These are phyloP conservation scores for Trichosporon asahii DNA, from an alignment of 1,284 basidiomycete species.

Conservation along the genomic window DNA sequence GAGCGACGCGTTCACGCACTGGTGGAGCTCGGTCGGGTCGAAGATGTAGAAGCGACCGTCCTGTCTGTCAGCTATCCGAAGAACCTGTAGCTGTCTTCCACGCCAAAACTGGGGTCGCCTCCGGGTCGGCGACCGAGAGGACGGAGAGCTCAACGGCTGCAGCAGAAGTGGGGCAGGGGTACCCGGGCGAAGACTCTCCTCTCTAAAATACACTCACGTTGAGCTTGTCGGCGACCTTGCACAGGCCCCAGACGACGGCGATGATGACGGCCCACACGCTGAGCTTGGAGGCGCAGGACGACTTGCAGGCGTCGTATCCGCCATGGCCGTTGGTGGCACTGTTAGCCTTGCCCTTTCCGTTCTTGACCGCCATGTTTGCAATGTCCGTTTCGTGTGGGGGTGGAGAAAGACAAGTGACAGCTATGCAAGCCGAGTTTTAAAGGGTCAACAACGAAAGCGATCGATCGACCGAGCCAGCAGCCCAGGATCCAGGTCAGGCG, in stretches of 20 bases:
- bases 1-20: constrained; percentile 68
- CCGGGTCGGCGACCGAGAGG: too few relatives aligned
- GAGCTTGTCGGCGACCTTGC: constrained; percentile 32
- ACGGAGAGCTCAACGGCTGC: too few relatives aligned
- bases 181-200: not conserved
- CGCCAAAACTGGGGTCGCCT: too few relatives aligned
- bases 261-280: constrained; percentile 25
- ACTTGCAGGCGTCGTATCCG: not conserved
- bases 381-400: not conserved
- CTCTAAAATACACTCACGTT: constrained; percentile 29
- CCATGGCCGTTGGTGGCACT: not conserved
- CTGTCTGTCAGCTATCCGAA: constrained; percentile 33
- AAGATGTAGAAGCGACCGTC: constrained; percentile 65
- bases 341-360: not conserved
- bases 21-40: constrained; percentile 63
- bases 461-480: not conserved
- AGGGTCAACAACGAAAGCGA: not conserved
- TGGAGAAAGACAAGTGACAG: not conserved
- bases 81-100: not conserved
- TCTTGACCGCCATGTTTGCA: not conserved
- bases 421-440: not conserved
- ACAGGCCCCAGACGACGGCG: constrained; percentile 31
- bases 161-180: not conserved
- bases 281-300: constrained; percentile 19
- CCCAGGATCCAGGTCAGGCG: not conserved